Percentiles rank a stretch among this genome's conserved stretches.
Evolutionary conservation across 2,329 filamentous ascomycete species (phyloP).

Genomic region (Neurospora sp.): DNA sequence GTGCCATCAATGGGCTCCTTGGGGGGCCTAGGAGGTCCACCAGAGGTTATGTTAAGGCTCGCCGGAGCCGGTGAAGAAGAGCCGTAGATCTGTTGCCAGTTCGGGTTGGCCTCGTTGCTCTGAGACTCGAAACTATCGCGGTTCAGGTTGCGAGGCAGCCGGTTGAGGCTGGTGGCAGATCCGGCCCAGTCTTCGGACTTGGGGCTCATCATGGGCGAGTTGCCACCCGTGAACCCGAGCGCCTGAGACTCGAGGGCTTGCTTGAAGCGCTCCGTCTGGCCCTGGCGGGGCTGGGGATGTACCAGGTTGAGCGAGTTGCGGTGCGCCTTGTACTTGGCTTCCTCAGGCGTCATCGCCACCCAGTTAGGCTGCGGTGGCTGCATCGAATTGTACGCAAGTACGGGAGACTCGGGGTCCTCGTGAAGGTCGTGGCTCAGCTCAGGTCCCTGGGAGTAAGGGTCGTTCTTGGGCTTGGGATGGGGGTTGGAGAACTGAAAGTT

Average conservation of each 20-base stretch:
- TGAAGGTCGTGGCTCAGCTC: slow-evolving; percentile 29
- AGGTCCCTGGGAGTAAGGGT: slow-evolving; percentile 47
- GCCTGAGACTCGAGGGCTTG: slow-evolving; percentile 65
- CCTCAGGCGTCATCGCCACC: slow-evolving; percentile 43
- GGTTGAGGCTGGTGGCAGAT: slow-evolving; percentile 48
- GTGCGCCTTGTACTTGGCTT: slow-evolving; percentile 75
- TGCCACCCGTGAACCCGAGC: slow-evolving; percentile 42
- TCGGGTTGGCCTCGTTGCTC: slow-evolving; percentile 27
- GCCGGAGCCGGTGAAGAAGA: slow-evolving; percentile 32
- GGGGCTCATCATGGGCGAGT: slow-evolving; percentile 45
- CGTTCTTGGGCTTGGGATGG: slow-evolving; percentile 37
- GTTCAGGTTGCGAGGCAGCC: slow-evolving; percentile 37
- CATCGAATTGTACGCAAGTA: slow-evolving; percentile 16
- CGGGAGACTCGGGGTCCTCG: slow-evolving; percentile 12
- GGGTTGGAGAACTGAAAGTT: slow-evolving; percentile 46
- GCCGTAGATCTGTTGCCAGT: slow-evolving; percentile 23
- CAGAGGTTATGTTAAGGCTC: slow-evolving; percentile 16
- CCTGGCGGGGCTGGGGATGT: slow-evolving; percentile 68
- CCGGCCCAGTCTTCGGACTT: slow-evolving; percentile 53
- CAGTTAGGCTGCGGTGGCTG: slow-evolving; percentile 28
- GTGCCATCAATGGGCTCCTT: slow-evolving; percentile 43
- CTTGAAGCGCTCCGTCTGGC: slow-evolving; percentile 65
- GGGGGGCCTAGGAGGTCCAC: slow-evolving; percentile 47
- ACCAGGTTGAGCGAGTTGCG: slow-evolving; percentile 72
- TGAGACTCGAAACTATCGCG: slow-evolving; percentile 39